phyloP scores from a whole-genome alignment of 805 yeast genomes.

The Brettanomyces custersianus region DNA sequence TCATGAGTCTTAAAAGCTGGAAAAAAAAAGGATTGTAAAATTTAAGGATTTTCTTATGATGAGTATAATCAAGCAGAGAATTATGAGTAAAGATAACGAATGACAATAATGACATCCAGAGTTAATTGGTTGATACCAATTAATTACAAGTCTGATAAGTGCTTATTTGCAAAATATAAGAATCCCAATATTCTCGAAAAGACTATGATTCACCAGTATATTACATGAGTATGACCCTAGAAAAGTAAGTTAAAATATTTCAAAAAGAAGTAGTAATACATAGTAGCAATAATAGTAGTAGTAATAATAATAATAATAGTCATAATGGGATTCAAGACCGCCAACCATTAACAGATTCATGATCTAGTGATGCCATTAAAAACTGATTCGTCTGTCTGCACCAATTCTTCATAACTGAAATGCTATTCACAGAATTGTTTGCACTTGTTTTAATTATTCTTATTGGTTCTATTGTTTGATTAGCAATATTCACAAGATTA shows the following conservation, averaged over 20 bases:
- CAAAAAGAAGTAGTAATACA: not conserved
- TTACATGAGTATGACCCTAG: not conserved
- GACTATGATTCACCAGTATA: too few relatives aligned
- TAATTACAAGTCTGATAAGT: too few relatives aligned
- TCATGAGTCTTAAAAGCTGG: too few relatives aligned
- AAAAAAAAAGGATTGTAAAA: too few relatives aligned
- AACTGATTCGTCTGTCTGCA: constrained; percentile 11
- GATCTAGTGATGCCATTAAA: constrained; percentile 9
- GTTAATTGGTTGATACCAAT: too few relatives aligned
- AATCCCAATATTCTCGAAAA: too few relatives aligned
- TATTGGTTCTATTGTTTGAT: constrained; percentile 6
- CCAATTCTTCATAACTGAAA: constrained; percentile 17
- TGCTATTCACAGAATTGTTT: constrained; percentile 5
- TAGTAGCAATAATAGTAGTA: not conserved
- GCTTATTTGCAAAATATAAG: too few relatives aligned
- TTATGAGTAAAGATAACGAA: too few relatives aligned
- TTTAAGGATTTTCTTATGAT: too few relatives aligned
- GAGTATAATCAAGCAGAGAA: too few relatives aligned
- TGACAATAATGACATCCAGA: too few relatives aligned
- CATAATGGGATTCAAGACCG: constrained; percentile 3
- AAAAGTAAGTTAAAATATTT: not conserved
- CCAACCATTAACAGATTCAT: constrained; percentile 23
- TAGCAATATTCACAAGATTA: constrained; percentile 5
- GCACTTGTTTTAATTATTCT: constrained; percentile 10
- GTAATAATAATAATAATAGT: not conserved